Evolutionary conservation across 2,329 filamentous ascomycete genomes (phyloP), one percentile per base, ranked within the genome.

Genomic region (Neocucurbitaria cava): DNA sequence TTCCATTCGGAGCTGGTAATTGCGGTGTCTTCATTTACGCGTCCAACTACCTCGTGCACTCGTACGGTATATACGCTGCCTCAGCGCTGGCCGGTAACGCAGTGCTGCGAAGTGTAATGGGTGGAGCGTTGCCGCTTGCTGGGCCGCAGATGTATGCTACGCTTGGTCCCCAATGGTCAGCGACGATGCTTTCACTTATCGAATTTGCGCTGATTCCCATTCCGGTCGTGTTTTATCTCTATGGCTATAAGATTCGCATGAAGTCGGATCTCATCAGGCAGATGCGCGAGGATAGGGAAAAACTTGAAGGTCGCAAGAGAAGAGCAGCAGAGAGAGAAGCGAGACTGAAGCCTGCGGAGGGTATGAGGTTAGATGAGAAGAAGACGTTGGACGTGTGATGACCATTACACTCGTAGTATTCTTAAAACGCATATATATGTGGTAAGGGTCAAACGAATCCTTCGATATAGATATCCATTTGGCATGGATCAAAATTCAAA

Each of bases 21-120:
- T 87, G 85, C 8, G 82, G 87, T 2, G 86, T 90, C 33, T 96
- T 96, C 77, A 93, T 96, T 68, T 95, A 96, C 68, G 85, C 88
- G 0, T 85, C 83, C 5, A 95, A 92, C 66, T 96, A 96, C 71
- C 79, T 96, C 3, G 90, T 91, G 0, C 84, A 89, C 43, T 86
- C 87, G 6, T 96, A 96, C 64, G 88, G 88, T 3, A 89, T 95
- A 63, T 96, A 92, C 70, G 87, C 91, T 1, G 91, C 92, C 0
- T 90, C 87, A 2, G 91, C 92, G 0, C 79, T 96, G 30, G 91
- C 91, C 0, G 89, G 90, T 0, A 96, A 95, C 64, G 85, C 89
- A 0, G 89, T 96, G 2, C 81, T 91, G 15, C 81, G 92, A 30
- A 89, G 85, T 52, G 71, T 89, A 6, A 81, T 93, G 49, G 92